These are phyloP conservation scores for Phytopythium chamaehyphon DNA, from an alignment of 352 stramenopile species.

Conservation along the genomic window DNA sequence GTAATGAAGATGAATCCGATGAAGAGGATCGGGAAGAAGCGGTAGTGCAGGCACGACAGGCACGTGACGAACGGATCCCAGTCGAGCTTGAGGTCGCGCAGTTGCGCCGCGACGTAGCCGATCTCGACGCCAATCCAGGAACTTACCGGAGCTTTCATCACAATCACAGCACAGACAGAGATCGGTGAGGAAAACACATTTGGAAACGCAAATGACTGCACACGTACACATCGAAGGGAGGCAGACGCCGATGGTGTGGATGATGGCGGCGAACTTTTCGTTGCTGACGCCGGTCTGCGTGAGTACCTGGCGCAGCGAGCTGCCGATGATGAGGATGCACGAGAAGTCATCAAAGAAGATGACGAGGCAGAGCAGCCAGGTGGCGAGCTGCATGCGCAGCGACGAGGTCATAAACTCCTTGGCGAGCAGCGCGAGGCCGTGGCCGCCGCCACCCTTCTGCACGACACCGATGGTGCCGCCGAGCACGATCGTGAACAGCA, in stretches of 20 bases:
- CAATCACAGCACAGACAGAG: constrained; percentile 1
- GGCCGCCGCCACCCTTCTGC: constrained; percentile 82
- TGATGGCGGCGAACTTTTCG: constrained; percentile 89
- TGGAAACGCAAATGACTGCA: neutral
- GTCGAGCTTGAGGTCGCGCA: constrained; percentile 70
- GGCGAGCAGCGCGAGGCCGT: constrained; percentile 74
- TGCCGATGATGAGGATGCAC: constrained; percentile 89
- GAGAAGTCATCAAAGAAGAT: constrained; percentile 94
- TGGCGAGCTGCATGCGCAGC: constrained; percentile 79
- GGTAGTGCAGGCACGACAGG: constrained; percentile 79
- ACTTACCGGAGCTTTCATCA: constrained; percentile 61
- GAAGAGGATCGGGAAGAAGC: constrained; percentile 87
- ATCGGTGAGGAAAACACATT: constrained; percentile 1
- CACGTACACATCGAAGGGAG: constrained; percentile 81
- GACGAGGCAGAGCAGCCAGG: constrained; percentile 76
- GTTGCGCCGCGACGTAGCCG: constrained; percentile 77
- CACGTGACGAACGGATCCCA: constrained; percentile 88
- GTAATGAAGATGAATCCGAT: constrained; percentile 90
- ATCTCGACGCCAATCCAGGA: constrained; percentile 90
- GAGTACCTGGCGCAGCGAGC: constrained; percentile 77
- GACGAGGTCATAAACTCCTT: constrained; percentile 83
- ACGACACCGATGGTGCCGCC: constrained; percentile 87
- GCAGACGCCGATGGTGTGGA: constrained; percentile 85
- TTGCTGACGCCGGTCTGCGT: constrained; percentile 79
- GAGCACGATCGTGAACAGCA: constrained; percentile 89